These are phyloP conservation scores for Wallemia mellicola DNA, from an alignment of 1,284 basidiomycete species.

Conservation along the genomic window DNA sequence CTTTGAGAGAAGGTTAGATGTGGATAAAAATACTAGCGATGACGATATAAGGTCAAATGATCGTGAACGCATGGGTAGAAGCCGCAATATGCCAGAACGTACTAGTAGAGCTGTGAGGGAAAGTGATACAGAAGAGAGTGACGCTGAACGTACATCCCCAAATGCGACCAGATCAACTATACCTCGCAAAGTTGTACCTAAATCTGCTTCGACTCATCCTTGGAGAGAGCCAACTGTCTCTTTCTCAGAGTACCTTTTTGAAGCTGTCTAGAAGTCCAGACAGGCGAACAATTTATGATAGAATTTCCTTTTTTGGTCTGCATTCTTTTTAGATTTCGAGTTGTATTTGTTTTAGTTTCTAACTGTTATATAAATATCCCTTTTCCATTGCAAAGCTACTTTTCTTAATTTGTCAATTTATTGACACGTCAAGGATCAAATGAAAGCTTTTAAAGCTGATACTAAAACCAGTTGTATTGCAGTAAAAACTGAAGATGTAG, in stretches of 20 bases:
- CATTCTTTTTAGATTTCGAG: too few relatives aligned
- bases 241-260: not conserved
- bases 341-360: not conserved
- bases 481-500: too few relatives aligned
- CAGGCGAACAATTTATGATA: too few relatives aligned
- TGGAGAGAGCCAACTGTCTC: not conserved
- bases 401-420: too few relatives aligned
- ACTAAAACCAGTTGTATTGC: too few relatives aligned
- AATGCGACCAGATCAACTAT: not conserved
- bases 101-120: not conserved
- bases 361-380: not conserved
- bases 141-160: not conserved
- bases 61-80: not conserved
- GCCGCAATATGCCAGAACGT: not conserved
- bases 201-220: not conserved
- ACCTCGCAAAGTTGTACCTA: not conserved
- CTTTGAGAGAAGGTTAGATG: not conserved
- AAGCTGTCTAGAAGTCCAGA: not conserved
- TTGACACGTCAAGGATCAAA: too few relatives aligned
- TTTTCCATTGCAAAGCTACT: too few relatives aligned
- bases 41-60: not conserved
- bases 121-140: not conserved
- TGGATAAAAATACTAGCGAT: not conserved
- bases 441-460: too few relatives aligned
- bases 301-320: too few relatives aligned